Evolutionary conservation across 2,329 filamentous ascomycete genomes (phyloP).

Genomic region (Juglanconis juglandina): DNA sequence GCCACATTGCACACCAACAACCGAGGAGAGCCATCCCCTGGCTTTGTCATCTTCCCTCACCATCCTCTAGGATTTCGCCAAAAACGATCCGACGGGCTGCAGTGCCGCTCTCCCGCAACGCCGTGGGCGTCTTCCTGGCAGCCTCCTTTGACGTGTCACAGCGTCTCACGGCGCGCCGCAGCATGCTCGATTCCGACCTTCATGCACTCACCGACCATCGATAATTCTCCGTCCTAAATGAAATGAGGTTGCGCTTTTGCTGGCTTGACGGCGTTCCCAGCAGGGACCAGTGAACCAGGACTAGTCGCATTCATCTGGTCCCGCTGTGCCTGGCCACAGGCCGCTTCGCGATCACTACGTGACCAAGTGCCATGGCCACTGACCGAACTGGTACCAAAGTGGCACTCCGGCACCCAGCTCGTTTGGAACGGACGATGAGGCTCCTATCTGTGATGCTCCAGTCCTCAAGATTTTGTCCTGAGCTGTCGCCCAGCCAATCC

Average conservation of each 20-base stretch:
- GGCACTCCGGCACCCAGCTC: background rate
- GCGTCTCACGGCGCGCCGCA: background rate
- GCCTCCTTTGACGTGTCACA: background rate
- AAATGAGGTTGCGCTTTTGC: too few species aligned
- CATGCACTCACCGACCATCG: background rate
- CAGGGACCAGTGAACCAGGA: too few species aligned
- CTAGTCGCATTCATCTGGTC: too few species aligned
- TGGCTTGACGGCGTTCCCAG: too few species aligned
- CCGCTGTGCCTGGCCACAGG: too few species aligned
- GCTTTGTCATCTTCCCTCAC: background rate
- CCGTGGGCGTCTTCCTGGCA: background rate
- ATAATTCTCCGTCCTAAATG: too few species aligned
- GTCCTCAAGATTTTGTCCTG: background rate
- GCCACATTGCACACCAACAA: background rate
- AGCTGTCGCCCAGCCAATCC: background rate
- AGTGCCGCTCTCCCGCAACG: conserved; percentile 10
- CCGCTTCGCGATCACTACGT: too few species aligned
- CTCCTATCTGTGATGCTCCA: conserved; percentile 7
- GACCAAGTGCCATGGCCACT: background rate
- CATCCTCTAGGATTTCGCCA: background rate
- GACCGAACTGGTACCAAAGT: background rate
- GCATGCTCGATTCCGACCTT: background rate
- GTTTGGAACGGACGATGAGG: conserved; percentile 9
- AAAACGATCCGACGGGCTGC: conserved; percentile 1
- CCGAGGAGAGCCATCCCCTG: background rate